These are phyloP conservation scores for Amaranthus tricolor DNA, from an alignment of 179 eudicot genomes.

Conservation along the genomic window DNA sequence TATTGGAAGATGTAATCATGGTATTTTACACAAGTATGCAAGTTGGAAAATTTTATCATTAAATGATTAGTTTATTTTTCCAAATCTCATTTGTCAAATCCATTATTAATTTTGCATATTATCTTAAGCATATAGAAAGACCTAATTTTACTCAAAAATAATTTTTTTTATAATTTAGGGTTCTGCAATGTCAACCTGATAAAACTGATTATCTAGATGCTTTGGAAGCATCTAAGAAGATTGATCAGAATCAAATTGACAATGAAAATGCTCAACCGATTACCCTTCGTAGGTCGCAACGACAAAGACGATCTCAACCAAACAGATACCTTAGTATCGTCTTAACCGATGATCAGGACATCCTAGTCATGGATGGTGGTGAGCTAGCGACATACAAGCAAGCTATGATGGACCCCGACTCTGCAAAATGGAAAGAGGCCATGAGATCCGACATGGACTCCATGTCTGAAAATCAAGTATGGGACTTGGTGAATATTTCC, in stretches of 20 bases:
- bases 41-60: no score
- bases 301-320: not conserved
- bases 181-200: not conserved
- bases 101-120: no score
- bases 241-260: no score
- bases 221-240: not conserved
- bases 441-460: not conserved
- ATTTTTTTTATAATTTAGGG: no score
- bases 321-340: not conserved
- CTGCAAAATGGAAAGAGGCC: not conserved
- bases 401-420: not conserved
- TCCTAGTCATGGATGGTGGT: not conserved
- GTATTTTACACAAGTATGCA: no score
- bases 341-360: not conserved
- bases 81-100: no score
- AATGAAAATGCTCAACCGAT: no score
- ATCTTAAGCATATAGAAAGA: no score
- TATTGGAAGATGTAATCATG: no score
- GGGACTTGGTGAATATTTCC: not conserved
- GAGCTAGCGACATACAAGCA: not conserved
- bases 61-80: no score
- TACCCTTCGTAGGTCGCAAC: no score
- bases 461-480: not conserved
- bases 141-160: no score
- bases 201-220: accelerated